These are phyloP conservation scores for Podospora anserina DNA, from an alignment of 495 filamentous ascomycete species.

Conservation along the genomic window DNA sequence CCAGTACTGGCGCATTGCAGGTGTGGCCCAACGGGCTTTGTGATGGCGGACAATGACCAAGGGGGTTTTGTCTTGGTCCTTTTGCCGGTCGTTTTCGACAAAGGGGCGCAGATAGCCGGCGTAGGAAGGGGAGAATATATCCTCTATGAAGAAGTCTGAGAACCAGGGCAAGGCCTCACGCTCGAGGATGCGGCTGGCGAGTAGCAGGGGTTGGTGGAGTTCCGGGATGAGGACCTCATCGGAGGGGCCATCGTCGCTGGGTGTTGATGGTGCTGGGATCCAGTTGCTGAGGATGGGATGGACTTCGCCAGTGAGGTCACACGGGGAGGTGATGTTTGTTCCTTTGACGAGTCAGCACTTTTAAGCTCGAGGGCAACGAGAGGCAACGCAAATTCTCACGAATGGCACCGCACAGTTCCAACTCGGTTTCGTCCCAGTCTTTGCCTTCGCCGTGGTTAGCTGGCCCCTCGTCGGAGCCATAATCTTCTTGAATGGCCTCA, in stretches of 20 bases:
- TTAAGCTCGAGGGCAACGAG: too few relatives aligned
- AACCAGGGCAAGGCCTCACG: conserved; percentile 35
- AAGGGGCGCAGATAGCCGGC: conserved; percentile 24
- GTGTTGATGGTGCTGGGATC: conserved; percentile 11
- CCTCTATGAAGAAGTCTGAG: conserved; percentile 37
- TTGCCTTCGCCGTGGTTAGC: neutral
- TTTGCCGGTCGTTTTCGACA: neutral
- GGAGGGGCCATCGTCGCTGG: conserved; percentile 12
- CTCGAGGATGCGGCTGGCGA: conserved; percentile 37
- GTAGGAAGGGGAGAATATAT: conserved; percentile 35
- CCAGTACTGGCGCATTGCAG: neutral
- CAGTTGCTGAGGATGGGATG: conserved; percentile 37
- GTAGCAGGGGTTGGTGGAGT: conserved; percentile 23
- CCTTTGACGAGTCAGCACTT: neutral
- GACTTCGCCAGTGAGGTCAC: conserved; percentile 9
- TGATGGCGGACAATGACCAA: neutral
- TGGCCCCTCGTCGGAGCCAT: neutral
- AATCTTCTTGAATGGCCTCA: neutral
- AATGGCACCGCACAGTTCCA: conserved; percentile 1
- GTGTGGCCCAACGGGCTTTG: neutral
- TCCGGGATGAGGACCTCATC: conserved; percentile 11
- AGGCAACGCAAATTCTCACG: neutral
- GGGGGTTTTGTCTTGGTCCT: neutral
- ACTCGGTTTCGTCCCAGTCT: neutral
- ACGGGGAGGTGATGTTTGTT: neutral